Evolutionary conservation across 225 moss, liverwort and hornwort species (phyloP).

Genomic region (Pseudoscleropodium purum): DNA sequence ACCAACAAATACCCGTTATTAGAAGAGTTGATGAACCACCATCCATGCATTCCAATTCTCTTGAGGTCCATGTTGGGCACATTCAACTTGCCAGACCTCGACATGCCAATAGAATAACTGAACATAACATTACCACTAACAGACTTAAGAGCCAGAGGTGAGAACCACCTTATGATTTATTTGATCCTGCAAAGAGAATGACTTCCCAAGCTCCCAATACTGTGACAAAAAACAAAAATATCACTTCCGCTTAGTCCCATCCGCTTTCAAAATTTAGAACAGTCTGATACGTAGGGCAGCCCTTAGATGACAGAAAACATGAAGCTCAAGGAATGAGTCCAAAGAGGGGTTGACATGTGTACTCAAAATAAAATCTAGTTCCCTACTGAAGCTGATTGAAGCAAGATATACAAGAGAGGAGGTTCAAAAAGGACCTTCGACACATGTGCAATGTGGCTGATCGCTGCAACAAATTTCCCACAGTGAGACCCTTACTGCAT

Average conservation of each 20-base stretch:
- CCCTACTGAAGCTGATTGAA: background rate
- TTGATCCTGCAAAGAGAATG: conserved; percentile 47
- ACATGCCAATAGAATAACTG: background rate
- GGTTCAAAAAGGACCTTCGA: conserved; percentile 17
- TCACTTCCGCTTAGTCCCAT: background rate
- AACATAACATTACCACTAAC: background rate
- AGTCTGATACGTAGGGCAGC: background rate
- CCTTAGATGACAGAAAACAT: background rate
- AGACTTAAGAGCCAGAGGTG: background rate
- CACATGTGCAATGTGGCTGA: conserved; percentile 50
- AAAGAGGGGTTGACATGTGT: background rate
- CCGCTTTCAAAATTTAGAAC: background rate
- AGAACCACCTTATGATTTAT: conserved; percentile 43
- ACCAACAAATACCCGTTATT: background rate
- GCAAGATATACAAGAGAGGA: background rate
- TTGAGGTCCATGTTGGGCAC: background rate
- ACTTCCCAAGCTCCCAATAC: conserved; percentile 36
- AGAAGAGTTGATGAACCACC: background rate
- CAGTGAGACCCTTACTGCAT: background rate
- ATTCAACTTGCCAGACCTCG: background rate
- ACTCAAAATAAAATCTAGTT: background rate
- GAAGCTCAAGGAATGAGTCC: background rate
- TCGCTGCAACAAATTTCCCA: conserved; percentile 32
- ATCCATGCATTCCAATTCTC: background rate
- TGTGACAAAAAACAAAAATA: background rate